Conservation (phyloP, 2,329 filamentous ascomycete species). For the Aureobasidium sp. region DNA sequence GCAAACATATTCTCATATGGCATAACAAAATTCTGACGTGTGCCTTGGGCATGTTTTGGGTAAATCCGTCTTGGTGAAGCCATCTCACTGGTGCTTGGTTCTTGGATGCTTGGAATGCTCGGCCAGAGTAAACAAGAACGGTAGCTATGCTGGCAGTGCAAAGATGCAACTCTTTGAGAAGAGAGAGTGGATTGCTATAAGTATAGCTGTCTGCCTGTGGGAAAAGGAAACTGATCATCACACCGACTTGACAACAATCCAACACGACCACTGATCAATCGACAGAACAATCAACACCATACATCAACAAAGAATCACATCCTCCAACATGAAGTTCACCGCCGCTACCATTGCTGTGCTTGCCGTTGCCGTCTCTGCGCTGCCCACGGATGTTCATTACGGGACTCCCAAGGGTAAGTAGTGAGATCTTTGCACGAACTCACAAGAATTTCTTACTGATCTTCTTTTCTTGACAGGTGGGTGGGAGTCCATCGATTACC, state of each 20-base stretch:
- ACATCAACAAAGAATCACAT: not conserved
- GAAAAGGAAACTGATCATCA: not conserved
- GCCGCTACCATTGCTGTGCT: slow-evolving; percentile 9
- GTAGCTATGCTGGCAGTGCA: not conserved
- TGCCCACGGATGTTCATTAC: slow-evolving; percentile 4
- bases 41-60: not conserved
- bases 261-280: not conserved
- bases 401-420: slow-evolving; percentile 13
- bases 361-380: slow-evolving; percentile 9
- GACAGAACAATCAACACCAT: not conserved
- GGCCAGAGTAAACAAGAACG: not conserved
- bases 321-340: slow-evolving; percentile 14
- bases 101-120: not conserved
- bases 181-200: not conserved
- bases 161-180: not conserved
- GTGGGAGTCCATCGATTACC: slow-evolving; percentile 13
- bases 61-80: not conserved
- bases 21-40: not conserved
- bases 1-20: not conserved
- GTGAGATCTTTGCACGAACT: too few relatives aligned
- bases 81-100: not conserved
- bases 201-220: not conserved
- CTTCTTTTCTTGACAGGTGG: not conserved
- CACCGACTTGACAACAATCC: not conserved
- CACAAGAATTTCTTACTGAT: not conserved